Base-by-base conservation (phyloP, 2,329 filamentous ascomycete genomes). In the Zasmidium cellare region DNA sequence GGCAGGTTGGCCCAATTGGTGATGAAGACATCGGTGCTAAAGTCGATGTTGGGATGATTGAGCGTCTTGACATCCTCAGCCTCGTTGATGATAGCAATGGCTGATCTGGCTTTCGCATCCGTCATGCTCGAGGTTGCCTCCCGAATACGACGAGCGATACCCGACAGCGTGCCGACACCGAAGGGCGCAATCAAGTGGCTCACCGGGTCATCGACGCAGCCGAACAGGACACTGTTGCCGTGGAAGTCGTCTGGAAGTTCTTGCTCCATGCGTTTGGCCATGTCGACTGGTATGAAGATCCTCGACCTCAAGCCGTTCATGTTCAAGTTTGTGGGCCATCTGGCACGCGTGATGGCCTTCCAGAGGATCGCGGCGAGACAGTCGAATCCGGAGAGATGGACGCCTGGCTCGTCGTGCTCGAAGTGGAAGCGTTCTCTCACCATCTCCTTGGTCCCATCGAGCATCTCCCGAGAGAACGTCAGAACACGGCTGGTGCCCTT, bases 1-100 rank as follows among this genome's bases (percentile, higher is more conserved):
- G 65, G 62, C 35, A 65, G 50, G 20, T 50, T 51, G 5, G 58
- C 46, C 63, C 65, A 68, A 41, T 63, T 61, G n/a, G 62, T 61
- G 24, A 67, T 58, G 38, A 61, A 38, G 16, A 68, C 31, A 46
- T 62, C 62, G 1, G 47, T 55, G 25, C 51, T 35, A 38, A 51
- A 55, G 12, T 58, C 46, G 25, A 46, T 31, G 19, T 46, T 31
- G 2, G 47, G 31, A 12, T 38, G 41, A 20, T 55, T 38, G 12
- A 53, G 18, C 2, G 47, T 44, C 2, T 47, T 50, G 2, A 59
- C 49, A 41, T 60, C 50, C 28, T 56, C 41, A 23, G 38, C 22
- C 14, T 53, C 49, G 51, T 67, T 67, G 52, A 64, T 58, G 19
- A 59, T 31, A 3, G 59, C 59, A 31, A 66, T 64, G 12, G 54